phyloP scores from a whole-genome alignment of 768 basidiomycete genomes.

The Suillus discolor region DNA sequence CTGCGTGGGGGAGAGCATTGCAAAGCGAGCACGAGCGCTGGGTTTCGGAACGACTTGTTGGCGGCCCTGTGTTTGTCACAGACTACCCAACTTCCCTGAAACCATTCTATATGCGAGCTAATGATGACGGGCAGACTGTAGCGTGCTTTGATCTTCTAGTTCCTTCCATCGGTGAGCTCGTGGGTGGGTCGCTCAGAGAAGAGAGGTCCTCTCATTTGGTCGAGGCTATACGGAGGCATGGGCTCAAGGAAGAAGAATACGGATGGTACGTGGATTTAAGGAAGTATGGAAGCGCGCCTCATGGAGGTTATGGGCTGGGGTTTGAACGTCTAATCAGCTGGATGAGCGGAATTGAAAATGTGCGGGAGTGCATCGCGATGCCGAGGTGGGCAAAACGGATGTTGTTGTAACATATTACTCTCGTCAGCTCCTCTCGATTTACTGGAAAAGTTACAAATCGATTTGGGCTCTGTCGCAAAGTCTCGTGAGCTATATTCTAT shows the following conservation, averaged over 20 bases:
- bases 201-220: constrained; percentile 61
- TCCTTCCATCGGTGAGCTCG: constrained; percentile 86
- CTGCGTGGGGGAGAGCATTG: constrained; percentile 70
- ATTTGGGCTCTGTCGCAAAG: neutral
- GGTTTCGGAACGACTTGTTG: constrained; percentile 69
- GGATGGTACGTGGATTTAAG: constrained; percentile 85
- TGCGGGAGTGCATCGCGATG: constrained; percentile 92
- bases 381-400: constrained; percentile 87
- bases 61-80: constrained; percentile 87
- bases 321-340: constrained; percentile 90
- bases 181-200: constrained; percentile 89
- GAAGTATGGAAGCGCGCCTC: constrained; percentile 83
- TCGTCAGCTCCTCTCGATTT: neutral
- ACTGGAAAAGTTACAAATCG: neutral
- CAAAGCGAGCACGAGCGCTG: constrained; percentile 94
- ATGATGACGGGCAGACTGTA: constrained; percentile 60
- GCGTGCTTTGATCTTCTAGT: constrained; percentile 97
- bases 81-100: constrained; percentile 85
- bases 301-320: constrained; percentile 96
- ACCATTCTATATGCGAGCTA: constrained; percentile 95
- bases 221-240: constrained; percentile 49
- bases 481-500: neutral
- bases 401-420: constrained; percentile 49
- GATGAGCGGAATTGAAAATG: constrained; percentile 85
- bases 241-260: constrained; percentile 41